Evolutionary conservation across 441 rosid genomes (phyloP).

Genomic region (Mallotus japonicus): DNA sequence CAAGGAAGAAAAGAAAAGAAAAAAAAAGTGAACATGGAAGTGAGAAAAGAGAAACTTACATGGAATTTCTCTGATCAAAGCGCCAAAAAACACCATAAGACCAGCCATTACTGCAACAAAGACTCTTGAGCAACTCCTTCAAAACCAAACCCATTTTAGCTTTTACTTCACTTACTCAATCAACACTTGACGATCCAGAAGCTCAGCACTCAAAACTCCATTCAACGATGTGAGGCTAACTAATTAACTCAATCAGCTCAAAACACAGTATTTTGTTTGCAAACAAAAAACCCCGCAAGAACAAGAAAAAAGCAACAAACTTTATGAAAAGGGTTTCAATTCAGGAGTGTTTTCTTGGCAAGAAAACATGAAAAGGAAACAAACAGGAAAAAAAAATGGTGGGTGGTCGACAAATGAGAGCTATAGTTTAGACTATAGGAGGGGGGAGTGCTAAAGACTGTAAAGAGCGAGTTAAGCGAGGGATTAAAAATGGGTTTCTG

Average conservation of each 20-base stretch:
- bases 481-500: slow-evolving; percentile 24
- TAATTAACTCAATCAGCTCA: slow-evolving; percentile 8
- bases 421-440: background rate
- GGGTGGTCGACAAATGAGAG: slow-evolving; percentile 27
- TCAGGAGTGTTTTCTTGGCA: slow-evolving; percentile 4
- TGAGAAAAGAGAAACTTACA: slow-evolving; percentile 38
- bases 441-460: background rate
- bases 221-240: slow-evolving; percentile 12
- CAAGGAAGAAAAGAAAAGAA: background rate
- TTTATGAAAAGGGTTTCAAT: slow-evolving; percentile 16
- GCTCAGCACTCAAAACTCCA: slow-evolving; percentile 24
- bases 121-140: slow-evolving; percentile 55
- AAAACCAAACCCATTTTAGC: slow-evolving; percentile 45
- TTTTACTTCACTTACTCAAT: slow-evolving; percentile 24
- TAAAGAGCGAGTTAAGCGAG: background rate
- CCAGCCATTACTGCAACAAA: slow-evolving; percentile 82
- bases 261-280: background rate
- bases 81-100: slow-evolving; percentile 79
- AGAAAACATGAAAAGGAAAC: background rate
- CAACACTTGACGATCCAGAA: slow-evolving; percentile 11
- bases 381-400: slow-evolving; percentile 10
- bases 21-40: background rate
- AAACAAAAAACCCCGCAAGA: slow-evolving; percentile 1
- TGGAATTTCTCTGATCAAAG: slow-evolving; percentile 62
- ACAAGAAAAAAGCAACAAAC: slow-evolving; percentile 7